These are phyloP conservation scores for California macrophylla DNA, from an alignment of 441 rosid species.

Conservation along the genomic window DNA sequence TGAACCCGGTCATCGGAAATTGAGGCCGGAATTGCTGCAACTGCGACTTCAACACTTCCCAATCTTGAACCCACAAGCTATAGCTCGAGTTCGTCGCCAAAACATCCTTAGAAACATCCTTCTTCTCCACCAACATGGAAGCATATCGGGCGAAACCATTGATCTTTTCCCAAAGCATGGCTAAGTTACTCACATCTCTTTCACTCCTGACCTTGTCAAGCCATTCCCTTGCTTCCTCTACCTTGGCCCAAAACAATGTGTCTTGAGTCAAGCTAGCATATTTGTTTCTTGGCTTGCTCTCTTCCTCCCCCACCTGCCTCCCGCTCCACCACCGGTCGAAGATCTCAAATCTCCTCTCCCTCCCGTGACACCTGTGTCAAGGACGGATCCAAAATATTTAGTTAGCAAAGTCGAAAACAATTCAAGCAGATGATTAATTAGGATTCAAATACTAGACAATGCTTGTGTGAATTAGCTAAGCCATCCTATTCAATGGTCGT, in stretches of 20 bases:
- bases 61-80: conserved; percentile 35
- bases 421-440: no score
- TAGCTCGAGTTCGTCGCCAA: conserved; percentile 55
- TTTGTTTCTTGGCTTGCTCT: conserved; percentile 34
- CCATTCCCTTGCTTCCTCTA: conserved; percentile 63
- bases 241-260: conserved; percentile 69
- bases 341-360: conserved; percentile 54
- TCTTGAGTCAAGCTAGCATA: conserved; percentile 64
- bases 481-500: no score
- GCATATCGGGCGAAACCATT: conserved; percentile 36
- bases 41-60: conserved; percentile 26
- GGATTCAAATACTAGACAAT: no score
- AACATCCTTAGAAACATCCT: conserved; percentile 55
- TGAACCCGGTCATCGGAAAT: conserved; percentile 19
- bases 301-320: conserved; percentile 12
- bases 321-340: conserved; percentile 58
- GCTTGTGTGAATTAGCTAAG: no score
- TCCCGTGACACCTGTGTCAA: conserved; percentile 24
- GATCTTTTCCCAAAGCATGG: conserved; percentile 28
- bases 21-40: conserved; percentile 14
- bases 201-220: conserved; percentile 35
- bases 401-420: no score
- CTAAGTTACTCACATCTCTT: conserved; percentile 18
- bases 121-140: conserved; percentile 27
- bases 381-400: neutral